phyloP scores from a whole-genome alignment of 1,284 basidiomycete species.

The Ceratobasidium sp. region DNA sequence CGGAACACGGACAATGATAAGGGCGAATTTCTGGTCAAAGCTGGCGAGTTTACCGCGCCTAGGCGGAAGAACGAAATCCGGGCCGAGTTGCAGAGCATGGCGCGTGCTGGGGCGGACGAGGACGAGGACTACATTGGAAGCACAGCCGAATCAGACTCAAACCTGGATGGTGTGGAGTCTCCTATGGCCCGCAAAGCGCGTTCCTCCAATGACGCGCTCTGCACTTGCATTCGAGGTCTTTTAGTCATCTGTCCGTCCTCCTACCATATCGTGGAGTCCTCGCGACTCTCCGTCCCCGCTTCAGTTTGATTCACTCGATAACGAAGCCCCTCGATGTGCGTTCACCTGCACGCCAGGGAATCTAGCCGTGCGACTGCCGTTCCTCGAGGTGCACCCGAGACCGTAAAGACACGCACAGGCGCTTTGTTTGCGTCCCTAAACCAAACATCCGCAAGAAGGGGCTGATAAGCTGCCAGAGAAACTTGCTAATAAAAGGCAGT shows the following conservation, averaged over 20 bases:
- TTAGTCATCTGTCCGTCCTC: conserved; percentile 23
- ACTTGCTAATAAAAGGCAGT: conserved; percentile 11
- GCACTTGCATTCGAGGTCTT: conserved; percentile 32
- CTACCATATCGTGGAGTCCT: conserved; percentile 24
- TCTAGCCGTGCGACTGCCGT: conserved; percentile 23
- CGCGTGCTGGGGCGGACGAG: conserved; percentile 17
- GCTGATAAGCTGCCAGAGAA: neutral
- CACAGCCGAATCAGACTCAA: conserved; percentile 22
- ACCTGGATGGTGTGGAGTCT: conserved; percentile 7
- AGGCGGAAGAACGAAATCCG: conserved; percentile 45
- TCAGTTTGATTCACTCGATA: conserved; percentile 13
- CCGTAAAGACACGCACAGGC: conserved; percentile 8
- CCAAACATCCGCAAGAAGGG: conserved; percentile 30
- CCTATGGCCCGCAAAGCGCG: neutral
- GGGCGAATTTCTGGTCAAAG: conserved; percentile 36
- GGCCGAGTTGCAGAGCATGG: conserved; percentile 46
- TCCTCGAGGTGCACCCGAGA: conserved; percentile 15
- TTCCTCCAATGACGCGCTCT: neutral
- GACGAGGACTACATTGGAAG: conserved; percentile 36
- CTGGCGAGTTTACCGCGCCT: conserved; percentile 33
- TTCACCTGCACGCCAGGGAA: neutral
- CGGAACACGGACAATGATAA: neutral
- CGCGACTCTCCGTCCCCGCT: conserved; percentile 31
- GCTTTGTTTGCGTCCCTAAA: conserved; percentile 32
- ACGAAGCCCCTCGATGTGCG: conserved; percentile 21